These are phyloP conservation scores for Papiliotrema fonsecae DNA, from an alignment of 1,284 basidiomycete species.

Conservation along the genomic window DNA sequence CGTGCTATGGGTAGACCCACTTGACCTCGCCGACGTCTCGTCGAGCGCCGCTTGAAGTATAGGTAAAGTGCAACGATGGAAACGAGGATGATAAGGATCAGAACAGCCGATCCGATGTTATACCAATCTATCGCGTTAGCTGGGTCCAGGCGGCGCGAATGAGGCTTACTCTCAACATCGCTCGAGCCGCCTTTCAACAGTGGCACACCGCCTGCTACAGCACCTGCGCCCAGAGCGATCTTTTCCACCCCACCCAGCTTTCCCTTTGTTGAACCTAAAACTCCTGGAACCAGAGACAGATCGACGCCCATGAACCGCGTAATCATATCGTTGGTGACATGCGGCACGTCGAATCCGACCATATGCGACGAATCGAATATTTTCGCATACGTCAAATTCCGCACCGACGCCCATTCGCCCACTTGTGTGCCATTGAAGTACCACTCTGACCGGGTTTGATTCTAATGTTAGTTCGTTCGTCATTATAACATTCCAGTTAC, in stretches of 20 bases:
- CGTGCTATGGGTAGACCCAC: conserved; percentile 16
- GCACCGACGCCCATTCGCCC: conserved; percentile 82
- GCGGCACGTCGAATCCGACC: conserved; percentile 83
- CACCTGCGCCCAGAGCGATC: conserved; percentile 30
- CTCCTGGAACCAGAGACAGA: conserved; percentile 70
- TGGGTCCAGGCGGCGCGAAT: neutral
- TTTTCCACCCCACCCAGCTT: conserved; percentile 41
- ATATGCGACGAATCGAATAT: conserved; percentile 82
- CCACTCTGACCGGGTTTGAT: no score
- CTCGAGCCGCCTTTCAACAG: conserved; percentile 65
- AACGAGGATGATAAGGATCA: conserved; percentile 52
- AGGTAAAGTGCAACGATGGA: conserved; percentile 23
- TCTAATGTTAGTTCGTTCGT: no score
- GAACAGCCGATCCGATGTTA: conserved; percentile 79
- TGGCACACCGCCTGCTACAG: conserved; percentile 42
- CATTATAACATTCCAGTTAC: conserved; percentile 35
- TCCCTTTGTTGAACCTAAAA: conserved; percentile 55
- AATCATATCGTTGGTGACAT: conserved; percentile 95
- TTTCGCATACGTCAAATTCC: conserved; percentile 92
- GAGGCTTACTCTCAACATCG: conserved; percentile 71
- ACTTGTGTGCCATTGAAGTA: conserved; percentile 69
- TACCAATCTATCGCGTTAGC: conserved; percentile 63
- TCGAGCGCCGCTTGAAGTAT: conserved; percentile 28
- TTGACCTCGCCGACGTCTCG: conserved; percentile 29
- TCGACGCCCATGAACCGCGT: conserved; percentile 90